Evolutionary conservation across 2,329 filamentous ascomycete genomes (phyloP).

Genomic region (Pseudocercospora cruenta): DNA sequence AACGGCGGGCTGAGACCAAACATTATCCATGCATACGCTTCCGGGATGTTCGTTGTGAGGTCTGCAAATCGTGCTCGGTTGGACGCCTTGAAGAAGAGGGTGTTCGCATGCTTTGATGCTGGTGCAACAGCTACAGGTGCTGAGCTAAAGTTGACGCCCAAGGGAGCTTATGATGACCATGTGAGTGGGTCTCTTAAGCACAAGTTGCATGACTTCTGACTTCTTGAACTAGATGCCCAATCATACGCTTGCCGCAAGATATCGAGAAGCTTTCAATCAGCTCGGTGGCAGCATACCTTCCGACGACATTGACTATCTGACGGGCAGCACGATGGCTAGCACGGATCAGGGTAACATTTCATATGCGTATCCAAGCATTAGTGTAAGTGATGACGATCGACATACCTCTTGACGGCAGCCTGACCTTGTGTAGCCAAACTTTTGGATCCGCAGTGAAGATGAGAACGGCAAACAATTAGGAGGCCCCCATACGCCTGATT

Average conservation of each 20-base stretch:
- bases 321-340: slow-evolving; percentile 55
- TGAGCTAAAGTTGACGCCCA: slow-evolving; percentile 51
- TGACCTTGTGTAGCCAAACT: slow-evolving; percentile 43
- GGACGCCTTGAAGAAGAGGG: slow-evolving; percentile 37
- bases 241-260: slow-evolving; percentile 17
- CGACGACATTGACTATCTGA: slow-evolving; percentile 47
- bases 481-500: slow-evolving; percentile 47
- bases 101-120: slow-evolving; percentile 51
- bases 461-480: slow-evolving; percentile 37
- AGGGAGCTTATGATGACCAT: slow-evolving; percentile 57
- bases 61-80: slow-evolving; percentile 37
- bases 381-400: slow-evolving; percentile 26
- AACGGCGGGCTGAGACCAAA: slow-evolving; percentile 40
- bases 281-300: slow-evolving; percentile 41
- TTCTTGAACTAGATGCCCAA: slow-evolving; percentile 6
- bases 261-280: slow-evolving; percentile 37
- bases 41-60: slow-evolving; percentile 44
- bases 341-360: slow-evolving; percentile 65
- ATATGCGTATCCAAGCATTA: slow-evolving; percentile 61
- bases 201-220: not conserved
- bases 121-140: slow-evolving; percentile 51
- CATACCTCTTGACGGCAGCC: not conserved
- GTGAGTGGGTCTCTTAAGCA: not conserved
- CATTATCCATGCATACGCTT: slow-evolving; percentile 46
- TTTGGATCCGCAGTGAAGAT: slow-evolving; percentile 47